These are phyloP conservation scores for Xylaria sp. DNA, from an alignment of 495 filamentous ascomycete species.

Conservation along the genomic window DNA sequence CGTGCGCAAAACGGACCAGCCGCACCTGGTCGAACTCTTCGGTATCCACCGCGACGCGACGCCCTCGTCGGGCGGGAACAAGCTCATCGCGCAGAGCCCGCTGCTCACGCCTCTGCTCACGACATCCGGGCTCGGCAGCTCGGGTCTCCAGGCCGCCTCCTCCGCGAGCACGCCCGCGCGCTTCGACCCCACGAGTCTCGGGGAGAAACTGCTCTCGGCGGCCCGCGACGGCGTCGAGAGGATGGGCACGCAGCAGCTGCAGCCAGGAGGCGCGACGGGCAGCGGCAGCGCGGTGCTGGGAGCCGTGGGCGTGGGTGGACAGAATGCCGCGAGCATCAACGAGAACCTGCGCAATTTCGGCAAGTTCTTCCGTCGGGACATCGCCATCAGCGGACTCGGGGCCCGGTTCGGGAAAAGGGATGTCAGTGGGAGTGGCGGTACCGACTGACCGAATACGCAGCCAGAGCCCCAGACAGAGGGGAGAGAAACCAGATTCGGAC, in stretches of 20 bases:
- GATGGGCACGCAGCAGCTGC: conserved; percentile 75
- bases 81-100: conserved; percentile 64
- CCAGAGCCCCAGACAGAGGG: not conserved
- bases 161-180: conserved; percentile 61
- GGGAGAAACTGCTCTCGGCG: conserved; percentile 76
- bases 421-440: conserved; percentile 27
- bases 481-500: too few species aligned
- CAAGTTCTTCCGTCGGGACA: conserved; percentile 92
- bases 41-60: conserved; percentile 72
- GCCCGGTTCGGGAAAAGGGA: conserved; percentile 69
- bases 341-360: conserved; percentile 95
- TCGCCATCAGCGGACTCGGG: conserved; percentile 82
- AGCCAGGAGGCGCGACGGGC: conserved; percentile 40
- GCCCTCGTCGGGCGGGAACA: conserved; percentile 62
- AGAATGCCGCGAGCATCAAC: conserved; percentile 70
- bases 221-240: conserved; percentile 91
- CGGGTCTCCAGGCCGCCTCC: conserved; percentile 43
- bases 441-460: not conserved
- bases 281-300: not conserved
- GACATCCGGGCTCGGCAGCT: conserved; percentile 43
- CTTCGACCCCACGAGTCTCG: conserved; percentile 80
- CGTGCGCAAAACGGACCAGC: conserved; percentile 81
- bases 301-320: not conserved
- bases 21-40: conserved; percentile 86
- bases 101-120: conserved; percentile 66